These are phyloP conservation scores for Trichoderma guizhouense DNA, from an alignment of 2,329 filamentous ascomycete genomes.

Conservation along the genomic window DNA sequence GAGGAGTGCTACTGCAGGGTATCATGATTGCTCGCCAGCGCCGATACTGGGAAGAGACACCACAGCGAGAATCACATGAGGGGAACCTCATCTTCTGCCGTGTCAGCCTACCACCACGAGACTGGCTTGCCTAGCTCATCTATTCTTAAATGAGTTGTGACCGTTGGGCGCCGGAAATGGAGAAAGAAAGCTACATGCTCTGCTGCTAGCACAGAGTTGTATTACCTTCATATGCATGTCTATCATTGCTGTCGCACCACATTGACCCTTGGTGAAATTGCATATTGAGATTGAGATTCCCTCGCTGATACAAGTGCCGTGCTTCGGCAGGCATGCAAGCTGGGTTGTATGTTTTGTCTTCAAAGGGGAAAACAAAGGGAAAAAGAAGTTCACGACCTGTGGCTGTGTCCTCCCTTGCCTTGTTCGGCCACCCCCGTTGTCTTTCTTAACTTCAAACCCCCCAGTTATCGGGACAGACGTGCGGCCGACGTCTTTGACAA, in stretches of 20 bases:
- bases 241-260: slow-evolving; percentile 12
- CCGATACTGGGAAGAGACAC: background rate
- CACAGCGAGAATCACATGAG: slow-evolving; percentile 8
- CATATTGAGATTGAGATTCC: background rate
- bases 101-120: slow-evolving; percentile 5
- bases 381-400: slow-evolving; percentile 3
- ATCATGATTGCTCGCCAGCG: background rate
- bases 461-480: slow-evolving; percentile 9
- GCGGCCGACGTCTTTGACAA: slow-evolving; percentile 12
- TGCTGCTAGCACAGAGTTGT: background rate
- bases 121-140: background rate
- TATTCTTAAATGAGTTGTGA: background rate
- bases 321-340: background rate
- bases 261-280: slow-evolving; percentile 1
- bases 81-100: background rate
- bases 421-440: background rate
- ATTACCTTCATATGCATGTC: background rate
- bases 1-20: background rate
- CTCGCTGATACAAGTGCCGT: background rate
- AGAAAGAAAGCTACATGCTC: background rate
- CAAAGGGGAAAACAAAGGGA: background rate
- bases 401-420: slow-evolving; percentile 2
- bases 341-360: background rate
- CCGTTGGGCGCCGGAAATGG: background rate
- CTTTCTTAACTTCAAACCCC: background rate